These are phyloP conservation scores for Halenospora varia DNA, from an alignment of 495 filamentous ascomycete species.

Conservation along the genomic window DNA sequence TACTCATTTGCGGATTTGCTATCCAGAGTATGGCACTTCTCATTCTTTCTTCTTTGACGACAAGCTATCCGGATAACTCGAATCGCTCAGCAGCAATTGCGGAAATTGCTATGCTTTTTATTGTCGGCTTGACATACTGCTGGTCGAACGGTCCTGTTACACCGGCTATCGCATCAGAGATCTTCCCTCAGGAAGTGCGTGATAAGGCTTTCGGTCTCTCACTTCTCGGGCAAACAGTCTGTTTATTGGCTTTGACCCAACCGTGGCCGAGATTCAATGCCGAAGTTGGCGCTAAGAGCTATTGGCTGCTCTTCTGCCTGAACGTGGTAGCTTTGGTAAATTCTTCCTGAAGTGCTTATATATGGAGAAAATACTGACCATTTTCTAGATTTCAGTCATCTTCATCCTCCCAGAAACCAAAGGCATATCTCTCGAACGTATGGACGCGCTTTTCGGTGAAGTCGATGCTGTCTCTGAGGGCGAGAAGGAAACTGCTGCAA, in stretches of 20 bases:
- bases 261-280: conserved; percentile 35
- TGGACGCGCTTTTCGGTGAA: conserved; percentile 36
- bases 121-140: conserved; percentile 35
- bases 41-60: conserved; percentile 31
- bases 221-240: conserved; percentile 33
- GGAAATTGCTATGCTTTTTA: conserved; percentile 35
- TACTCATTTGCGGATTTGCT: conserved; percentile 31
- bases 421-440: conserved; percentile 30
- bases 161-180: conserved; percentile 30
- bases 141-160: conserved; percentile 36
- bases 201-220: conserved; percentile 35
- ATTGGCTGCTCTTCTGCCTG: conserved; percentile 34
- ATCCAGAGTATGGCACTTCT: conserved; percentile 32
- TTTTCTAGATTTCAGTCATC: conserved; percentile 29
- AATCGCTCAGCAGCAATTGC: conserved; percentile 33
- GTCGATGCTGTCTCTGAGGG: conserved; percentile 33
- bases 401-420: conserved; percentile 33
- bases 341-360: background rate
- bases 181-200: conserved; percentile 35
- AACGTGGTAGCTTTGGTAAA: conserved; percentile 32
- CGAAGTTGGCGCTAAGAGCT: conserved; percentile 30
- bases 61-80: conserved; percentile 31
- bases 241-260: conserved; percentile 32
- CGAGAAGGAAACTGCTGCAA: conserved; percentile 26
- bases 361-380: background rate